A percentile compares a stretch with the other conserved stretches of the same genome.
These are phyloP conservation scores for Coemansia sp. DNA, from an alignment of 192 early-diverging fungal genomes.

Conservation along the genomic window DNA sequence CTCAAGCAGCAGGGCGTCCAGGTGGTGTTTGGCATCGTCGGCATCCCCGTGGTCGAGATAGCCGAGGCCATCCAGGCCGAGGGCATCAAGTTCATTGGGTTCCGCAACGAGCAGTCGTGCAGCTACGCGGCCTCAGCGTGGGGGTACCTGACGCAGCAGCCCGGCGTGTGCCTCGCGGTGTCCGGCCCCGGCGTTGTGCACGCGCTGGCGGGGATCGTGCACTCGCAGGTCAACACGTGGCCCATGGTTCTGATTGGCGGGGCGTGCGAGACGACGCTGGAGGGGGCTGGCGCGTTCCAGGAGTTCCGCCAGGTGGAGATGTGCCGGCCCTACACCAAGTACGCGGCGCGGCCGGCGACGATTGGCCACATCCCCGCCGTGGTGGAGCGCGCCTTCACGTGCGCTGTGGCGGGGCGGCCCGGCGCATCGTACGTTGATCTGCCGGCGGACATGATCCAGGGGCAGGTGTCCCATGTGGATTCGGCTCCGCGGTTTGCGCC, in stretches of 20 bases:
- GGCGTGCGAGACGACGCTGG: slow-evolving; percentile 50
- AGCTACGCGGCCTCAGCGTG: slow-evolving; percentile 68
- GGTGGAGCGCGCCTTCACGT: slow-evolving; percentile 58
- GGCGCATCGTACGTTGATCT: slow-evolving; percentile 69
- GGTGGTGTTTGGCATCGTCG: slow-evolving; percentile 75
- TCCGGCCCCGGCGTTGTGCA: slow-evolving; percentile 75
- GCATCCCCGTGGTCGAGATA: slow-evolving; percentile 74
- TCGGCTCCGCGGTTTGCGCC: slow-evolving; percentile 1
- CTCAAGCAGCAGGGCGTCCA: slow-evolving; percentile 62
- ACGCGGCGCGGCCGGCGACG: slow-evolving; percentile 52
- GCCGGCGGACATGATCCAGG: slow-evolving; percentile 68
- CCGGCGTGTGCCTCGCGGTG: slow-evolving; percentile 69
- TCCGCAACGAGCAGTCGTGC: slow-evolving; percentile 77
- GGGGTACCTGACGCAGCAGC: slow-evolving; percentile 61
- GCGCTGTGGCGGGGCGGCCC: slow-evolving; percentile 59
- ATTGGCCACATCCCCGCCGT: slow-evolving; percentile 54
- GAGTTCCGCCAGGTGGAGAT: slow-evolving; percentile 67
- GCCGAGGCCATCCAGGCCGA: slow-evolving; percentile 69
- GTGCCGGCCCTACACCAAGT: slow-evolving; percentile 63
- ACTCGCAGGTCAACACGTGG: slow-evolving; percentile 72
- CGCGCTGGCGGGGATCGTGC: slow-evolving; percentile 66
- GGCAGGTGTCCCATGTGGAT: slow-evolving; percentile 3
- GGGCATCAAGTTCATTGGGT: slow-evolving; percentile 68
- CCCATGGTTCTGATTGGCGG: slow-evolving; percentile 69
- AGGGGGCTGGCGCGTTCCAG: slow-evolving; percentile 72